Conservation (phyloP, 2,329 filamentous ascomycete species). For the Exophiala bonariae region DNA sequence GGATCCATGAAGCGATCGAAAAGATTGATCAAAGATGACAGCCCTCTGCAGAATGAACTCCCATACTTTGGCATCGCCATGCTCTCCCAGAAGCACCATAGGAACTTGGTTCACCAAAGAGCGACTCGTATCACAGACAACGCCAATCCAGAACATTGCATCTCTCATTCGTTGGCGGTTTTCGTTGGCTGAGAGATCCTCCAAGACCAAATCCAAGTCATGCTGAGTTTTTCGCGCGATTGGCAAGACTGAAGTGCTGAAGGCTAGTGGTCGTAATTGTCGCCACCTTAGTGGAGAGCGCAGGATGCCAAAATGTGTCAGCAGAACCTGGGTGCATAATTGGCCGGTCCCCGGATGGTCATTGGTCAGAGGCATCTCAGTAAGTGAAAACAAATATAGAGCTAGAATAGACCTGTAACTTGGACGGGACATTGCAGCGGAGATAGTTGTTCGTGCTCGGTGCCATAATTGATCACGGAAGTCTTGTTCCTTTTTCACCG, state of each 20-base stretch:
- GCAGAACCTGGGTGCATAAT: not conserved
- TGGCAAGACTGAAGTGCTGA: not conserved
- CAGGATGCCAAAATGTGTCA: not conserved
- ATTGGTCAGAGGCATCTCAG: not conserved
- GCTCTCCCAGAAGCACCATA: not conserved
- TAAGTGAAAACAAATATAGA: not conserved
- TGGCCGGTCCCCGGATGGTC: not conserved
- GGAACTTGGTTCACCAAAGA: not conserved
- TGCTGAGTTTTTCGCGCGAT: not conserved
- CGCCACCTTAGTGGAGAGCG: not conserved
- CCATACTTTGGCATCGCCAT: not conserved
- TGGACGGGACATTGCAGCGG: not conserved
- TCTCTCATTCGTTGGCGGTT: not conserved
- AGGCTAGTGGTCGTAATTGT: not conserved
- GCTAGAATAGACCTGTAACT: slow-evolving; percentile 2
- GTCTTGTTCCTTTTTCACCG: not conserved
- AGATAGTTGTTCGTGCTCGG: not conserved
- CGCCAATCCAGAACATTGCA: not conserved
- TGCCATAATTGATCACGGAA: not conserved
- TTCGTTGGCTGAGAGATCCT: not conserved
- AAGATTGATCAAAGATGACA: not conserved
- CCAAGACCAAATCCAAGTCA: not conserved
- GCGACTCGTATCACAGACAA: not conserved
- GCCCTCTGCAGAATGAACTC: not conserved
- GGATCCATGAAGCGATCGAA: not conserved